Base-by-base conservation (phyloP, 2,329 filamentous ascomycete species). In the Saccharata proteae region DNA sequence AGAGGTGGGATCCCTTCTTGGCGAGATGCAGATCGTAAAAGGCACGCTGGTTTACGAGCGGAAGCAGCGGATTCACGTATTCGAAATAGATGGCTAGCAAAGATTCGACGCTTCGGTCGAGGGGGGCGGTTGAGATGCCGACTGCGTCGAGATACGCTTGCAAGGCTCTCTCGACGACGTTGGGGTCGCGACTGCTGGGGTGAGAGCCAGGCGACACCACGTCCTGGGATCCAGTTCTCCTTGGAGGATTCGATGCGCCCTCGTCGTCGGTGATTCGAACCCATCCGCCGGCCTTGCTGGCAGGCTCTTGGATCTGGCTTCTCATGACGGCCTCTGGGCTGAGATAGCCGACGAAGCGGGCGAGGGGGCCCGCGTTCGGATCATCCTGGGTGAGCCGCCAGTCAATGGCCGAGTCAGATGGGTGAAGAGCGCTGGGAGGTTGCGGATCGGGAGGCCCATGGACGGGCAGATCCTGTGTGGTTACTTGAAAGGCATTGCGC, bases 321-420 rank as follows among this genome's bases (percentile, higher is more conserved):
- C 62, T 45, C 18, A 66, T 47, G 7, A 59, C 57, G n/a, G 61
- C 54, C 38, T 64, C 61, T 4, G 62, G 62, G 22, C 58, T 60
- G 32, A 64, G 43, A 35, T 65, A 63, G 31, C 61, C 59, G 25
- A 63, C 42, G 37, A 64, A 64, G 30, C 58, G 57, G 12, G 55
- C 50, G 11, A 28, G 46, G 43, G 16, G 46, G 38, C 11, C 44
- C 9, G 26, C 27, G 22, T 40, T 42, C 29, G 51, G 47, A 14
- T 32, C 20, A 22, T 22, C 20, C n/a, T 22, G 20, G 8, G 8
- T n/a, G 20, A 8, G 8, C 8, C 20, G 8, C n/a, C 20, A n/a
- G 8, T 22, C 20, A n/a, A 8, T n/a, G 20, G 20, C 20, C n/a
- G 8, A 8, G 20, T 8, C 20, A n/a, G 8, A 8, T 8, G 20